Evolutionary conservation across 140 eudicot species (phyloP).

Genomic region (Oenanthe javanica): DNA sequence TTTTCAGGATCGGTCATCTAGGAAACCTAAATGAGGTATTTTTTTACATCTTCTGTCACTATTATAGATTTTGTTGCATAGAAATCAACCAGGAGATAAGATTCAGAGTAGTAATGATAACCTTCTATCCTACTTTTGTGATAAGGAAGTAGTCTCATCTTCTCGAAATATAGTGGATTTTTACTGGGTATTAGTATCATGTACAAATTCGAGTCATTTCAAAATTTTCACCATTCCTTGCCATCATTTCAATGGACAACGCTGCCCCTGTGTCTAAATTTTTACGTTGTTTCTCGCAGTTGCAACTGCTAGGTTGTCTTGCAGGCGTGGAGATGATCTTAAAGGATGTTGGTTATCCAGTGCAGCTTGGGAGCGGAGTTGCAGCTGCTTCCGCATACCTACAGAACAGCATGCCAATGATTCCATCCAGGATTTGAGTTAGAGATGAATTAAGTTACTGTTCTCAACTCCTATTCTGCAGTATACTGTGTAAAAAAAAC

Average conservation of each 20-base stretch:
- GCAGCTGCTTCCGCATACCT: conserved; percentile 86
- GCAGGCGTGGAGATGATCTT: conserved; percentile 99
- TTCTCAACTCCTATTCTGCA: conserved; percentile 20
- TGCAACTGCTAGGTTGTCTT: conserved; percentile 94
- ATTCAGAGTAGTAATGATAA: background rate
- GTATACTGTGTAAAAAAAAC: conserved; percentile 21
- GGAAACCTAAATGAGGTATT: conserved; percentile 85
- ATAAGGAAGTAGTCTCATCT: background rate
- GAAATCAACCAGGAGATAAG: background rate
- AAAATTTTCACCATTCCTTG: background rate
- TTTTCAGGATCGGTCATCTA: conserved; percentile 97
- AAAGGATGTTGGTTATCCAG: conserved; percentile 95
- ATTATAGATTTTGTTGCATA: background rate
- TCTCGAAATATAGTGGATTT: background rate
- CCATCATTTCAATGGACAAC: background rate
- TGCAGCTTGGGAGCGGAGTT: conserved; percentile 89
- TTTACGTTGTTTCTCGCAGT: conserved; percentile 27
- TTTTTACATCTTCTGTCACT: too few species aligned
- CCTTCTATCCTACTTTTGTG: too few species aligned
- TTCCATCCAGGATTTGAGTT: conserved; percentile 84
- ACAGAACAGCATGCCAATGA: conserved; percentile 76
- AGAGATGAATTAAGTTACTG: conserved; percentile 18
- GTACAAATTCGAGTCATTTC: background rate
- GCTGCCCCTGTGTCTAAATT: background rate
- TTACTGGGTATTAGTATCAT: too few species aligned